Evolutionary conservation across 345 rosid species (phyloP).

Genomic region (Hypericum androsaemum): DNA sequence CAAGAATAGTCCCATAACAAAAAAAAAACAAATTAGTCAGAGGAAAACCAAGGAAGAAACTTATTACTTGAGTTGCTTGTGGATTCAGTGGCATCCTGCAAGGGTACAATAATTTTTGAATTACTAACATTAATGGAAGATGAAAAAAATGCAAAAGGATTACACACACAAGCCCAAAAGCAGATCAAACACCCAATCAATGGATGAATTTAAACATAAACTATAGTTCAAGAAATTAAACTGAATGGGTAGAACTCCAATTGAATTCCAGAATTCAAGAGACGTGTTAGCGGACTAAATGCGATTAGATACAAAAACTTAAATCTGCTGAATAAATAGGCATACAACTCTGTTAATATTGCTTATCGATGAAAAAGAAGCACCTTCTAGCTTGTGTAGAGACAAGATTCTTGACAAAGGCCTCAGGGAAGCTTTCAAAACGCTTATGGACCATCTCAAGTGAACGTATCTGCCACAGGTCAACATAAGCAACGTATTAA

Average conservation of each 20-base stretch:
- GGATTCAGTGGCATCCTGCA: conserved; percentile 53
- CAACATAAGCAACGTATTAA: background rate
- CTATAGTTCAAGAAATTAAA: too few relatives aligned
- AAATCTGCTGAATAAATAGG: too few relatives aligned
- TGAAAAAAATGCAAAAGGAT: background rate
- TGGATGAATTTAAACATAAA: too few relatives aligned
- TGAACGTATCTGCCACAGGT: conserved; percentile 60
- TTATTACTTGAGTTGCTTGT: conserved; percentile 61
- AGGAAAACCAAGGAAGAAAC: background rate
- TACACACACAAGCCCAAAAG: too few relatives aligned
- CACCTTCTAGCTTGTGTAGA: conserved; percentile 56
- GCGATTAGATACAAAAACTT: too few relatives aligned
- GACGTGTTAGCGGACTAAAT: too few relatives aligned
- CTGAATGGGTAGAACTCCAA: too few relatives aligned
- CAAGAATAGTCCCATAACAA: too few relatives aligned
- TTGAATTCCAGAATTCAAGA: too few relatives aligned
- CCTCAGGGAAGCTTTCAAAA: conserved; percentile 96
- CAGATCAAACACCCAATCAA: too few relatives aligned
- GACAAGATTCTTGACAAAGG: conserved; percentile 77
- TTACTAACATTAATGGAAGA: conserved; percentile 2
- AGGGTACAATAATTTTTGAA: conserved; percentile 8
- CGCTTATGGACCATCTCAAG: conserved; percentile 96
- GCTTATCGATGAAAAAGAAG: conserved; percentile 1
- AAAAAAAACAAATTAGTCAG: too few relatives aligned
- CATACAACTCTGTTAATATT: too few relatives aligned